phyloP scores from a whole-genome alignment of 306 rosid species.

The Amphicarpaea edgeworthii region DNA sequence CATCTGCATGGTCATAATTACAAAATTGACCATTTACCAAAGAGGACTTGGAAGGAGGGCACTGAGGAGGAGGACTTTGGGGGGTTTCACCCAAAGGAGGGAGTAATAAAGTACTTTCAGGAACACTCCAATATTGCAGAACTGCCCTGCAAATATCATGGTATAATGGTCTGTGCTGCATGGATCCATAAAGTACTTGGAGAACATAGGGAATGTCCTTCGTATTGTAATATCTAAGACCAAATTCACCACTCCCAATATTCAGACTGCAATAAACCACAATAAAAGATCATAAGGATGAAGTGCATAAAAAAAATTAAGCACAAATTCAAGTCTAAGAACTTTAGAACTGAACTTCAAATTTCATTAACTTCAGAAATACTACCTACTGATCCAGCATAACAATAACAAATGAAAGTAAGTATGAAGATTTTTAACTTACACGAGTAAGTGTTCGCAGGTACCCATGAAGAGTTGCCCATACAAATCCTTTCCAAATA shows the following conservation, averaged over 20 bases:
- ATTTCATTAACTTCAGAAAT: slow-evolving; percentile 33
- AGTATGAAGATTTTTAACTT: slow-evolving; percentile 63
- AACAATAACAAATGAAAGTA: slow-evolving; percentile 31
- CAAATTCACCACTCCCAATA: slow-evolving; percentile 55
- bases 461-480: slow-evolving; percentile 90
- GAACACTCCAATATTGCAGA: slow-evolving; percentile 61
- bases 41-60: slow-evolving; percentile 30
- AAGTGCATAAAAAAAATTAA: slow-evolving; percentile 29
- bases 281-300: slow-evolving; percentile 42
- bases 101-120: too few relatives aligned
- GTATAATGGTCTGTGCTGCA: slow-evolving; percentile 65
- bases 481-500: slow-evolving; percentile 80
- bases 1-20: slow-evolving; percentile 49
- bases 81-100: too few relatives aligned
- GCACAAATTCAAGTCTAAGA: slow-evolving; percentile 26
- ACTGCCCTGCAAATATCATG: slow-evolving; percentile 67
- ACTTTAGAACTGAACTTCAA: slow-evolving; percentile 29
- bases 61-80: too few relatives aligned
- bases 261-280: slow-evolving; percentile 73
- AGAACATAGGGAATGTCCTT: slow-evolving; percentile 79
- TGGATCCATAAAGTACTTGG: slow-evolving; percentile 65
- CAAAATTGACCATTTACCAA: slow-evolving; percentile 48
- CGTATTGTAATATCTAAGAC: slow-evolving; percentile 77
- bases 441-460: slow-evolving; percentile 93
- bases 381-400: slow-evolving; percentile 32